A percentile compares a stretch with the other conserved stretches of the same genome.
These are phyloP conservation scores for Apophysomyces variabilis DNA, from an alignment of 371 early-diverging fungal genomes.

Conservation along the genomic window DNA sequence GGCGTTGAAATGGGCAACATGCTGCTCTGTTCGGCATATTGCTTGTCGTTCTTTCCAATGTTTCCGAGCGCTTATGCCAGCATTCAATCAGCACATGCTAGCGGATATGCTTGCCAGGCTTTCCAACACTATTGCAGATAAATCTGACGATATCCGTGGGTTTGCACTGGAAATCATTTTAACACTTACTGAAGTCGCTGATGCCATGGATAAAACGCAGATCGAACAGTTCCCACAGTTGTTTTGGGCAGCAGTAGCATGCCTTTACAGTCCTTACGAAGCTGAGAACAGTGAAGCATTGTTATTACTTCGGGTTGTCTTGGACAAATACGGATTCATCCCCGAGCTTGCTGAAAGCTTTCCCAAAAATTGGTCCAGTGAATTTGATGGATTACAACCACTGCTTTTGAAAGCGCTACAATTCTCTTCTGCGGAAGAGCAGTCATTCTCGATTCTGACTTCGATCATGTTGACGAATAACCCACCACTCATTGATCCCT, in stretches of 20 bases:
- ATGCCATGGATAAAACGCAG: slow-evolving; percentile 57
- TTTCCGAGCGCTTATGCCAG: slow-evolving; percentile 80
- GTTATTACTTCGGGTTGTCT: slow-evolving; percentile 63
- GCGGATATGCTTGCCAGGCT: slow-evolving; percentile 84
- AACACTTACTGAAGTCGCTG: slow-evolving; percentile 72
- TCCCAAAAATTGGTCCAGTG: slow-evolving; percentile 78
- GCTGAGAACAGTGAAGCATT: slow-evolving; percentile 78
- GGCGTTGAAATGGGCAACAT: slow-evolving; percentile 90
- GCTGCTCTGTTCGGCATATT: slow-evolving; percentile 88
- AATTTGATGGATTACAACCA: slow-evolving; percentile 78
- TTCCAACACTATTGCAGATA: slow-evolving; percentile 85
- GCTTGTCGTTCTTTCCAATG: slow-evolving; percentile 91
- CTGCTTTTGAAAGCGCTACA: slow-evolving; percentile 76
- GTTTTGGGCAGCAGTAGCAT: slow-evolving; percentile 84
- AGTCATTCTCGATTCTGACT: slow-evolving; percentile 38
- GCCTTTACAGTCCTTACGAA: slow-evolving; percentile 77
- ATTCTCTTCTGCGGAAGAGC: slow-evolving; percentile 64
- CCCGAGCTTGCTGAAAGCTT: slow-evolving; percentile 51
- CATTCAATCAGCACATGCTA: slow-evolving; percentile 78
- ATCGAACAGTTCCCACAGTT: slow-evolving; percentile 77
- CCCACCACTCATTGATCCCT: slow-evolving; percentile 69
- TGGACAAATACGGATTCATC: slow-evolving; percentile 47
- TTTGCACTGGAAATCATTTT: slow-evolving; percentile 87
- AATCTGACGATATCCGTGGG: slow-evolving; percentile 80
- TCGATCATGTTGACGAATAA: slow-evolving; percentile 58